phyloP scores from a whole-genome alignment of 164 flowering plant species.

The Magnolia changhungtana region DNA sequence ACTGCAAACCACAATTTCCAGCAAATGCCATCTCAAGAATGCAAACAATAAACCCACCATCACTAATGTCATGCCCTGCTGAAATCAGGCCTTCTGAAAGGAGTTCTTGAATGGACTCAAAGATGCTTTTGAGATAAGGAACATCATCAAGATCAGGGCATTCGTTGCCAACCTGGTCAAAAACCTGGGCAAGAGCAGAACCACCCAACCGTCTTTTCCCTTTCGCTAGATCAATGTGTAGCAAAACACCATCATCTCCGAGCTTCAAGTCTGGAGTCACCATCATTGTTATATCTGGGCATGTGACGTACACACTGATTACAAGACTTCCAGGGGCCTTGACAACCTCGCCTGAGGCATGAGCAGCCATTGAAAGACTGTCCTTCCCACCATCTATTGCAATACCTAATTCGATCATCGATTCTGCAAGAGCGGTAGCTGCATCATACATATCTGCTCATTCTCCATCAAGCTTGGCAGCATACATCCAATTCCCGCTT shows the following conservation, averaged over 20 bases:
- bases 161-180: slow-evolving; percentile 79
- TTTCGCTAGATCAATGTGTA: slow-evolving; percentile 82
- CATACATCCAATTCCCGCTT: slow-evolving; percentile 99
- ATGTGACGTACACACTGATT: slow-evolving; percentile 81
- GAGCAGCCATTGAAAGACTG: slow-evolving; percentile 97
- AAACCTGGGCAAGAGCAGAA: slow-evolving; percentile 91
- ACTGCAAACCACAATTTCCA: slow-evolving; percentile 73
- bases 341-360: slow-evolving; percentile 72
- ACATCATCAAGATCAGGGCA: slow-evolving; percentile 93
- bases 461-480: slow-evolving; percentile 96
- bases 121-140: slow-evolving; percentile 62
- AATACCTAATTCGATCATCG: slow-evolving; percentile 87
- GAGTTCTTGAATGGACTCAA: slow-evolving; percentile 66
- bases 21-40: slow-evolving; percentile 92
- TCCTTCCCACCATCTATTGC: slow-evolving; percentile 99
- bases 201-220: slow-evolving; percentile 90
- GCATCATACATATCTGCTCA: slow-evolving; percentile 98
- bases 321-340: slow-evolving; percentile 97
- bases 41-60: slow-evolving; percentile 76
- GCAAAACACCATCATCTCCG: slow-evolving; percentile 68
- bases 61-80: slow-evolving; percentile 97
- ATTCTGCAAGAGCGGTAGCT: slow-evolving; percentile 75
- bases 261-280: slow-evolving; percentile 94
- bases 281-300: slow-evolving; percentile 88
- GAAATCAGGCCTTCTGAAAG: slow-evolving; percentile 63